Evolutionary conservation across 768 basidiomycete species (phyloP).

Genomic region (Pleurotus ostreatus): DNA sequence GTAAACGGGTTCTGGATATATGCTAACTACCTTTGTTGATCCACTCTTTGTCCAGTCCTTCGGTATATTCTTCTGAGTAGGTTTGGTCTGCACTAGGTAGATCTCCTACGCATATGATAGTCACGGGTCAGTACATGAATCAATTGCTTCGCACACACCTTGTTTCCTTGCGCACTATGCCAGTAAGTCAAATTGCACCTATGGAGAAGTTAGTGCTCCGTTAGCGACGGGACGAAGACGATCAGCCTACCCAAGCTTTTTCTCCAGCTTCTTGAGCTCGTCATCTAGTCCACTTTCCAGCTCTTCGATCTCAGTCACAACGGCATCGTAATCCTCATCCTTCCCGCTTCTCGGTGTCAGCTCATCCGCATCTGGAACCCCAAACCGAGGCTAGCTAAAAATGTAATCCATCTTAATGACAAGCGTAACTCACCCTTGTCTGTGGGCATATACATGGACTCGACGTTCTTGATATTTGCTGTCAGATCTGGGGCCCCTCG

Average conservation of each 20-base stretch:
- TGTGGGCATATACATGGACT: conserved; percentile 59
- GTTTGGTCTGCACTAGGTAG: conserved; percentile 76
- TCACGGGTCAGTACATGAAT: background rate
- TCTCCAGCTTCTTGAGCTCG: conserved; percentile 61
- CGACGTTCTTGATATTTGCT: conserved; percentile 67
- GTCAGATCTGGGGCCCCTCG: conserved; percentile 78
- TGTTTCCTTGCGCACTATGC: conserved; percentile 77
- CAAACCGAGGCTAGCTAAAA: background rate
- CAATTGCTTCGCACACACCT: conserved; percentile 38
- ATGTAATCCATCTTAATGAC: background rate
- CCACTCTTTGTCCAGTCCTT: conserved; percentile 79
- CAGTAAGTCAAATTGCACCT: conserved; percentile 36
- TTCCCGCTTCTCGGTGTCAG: conserved; percentile 82
- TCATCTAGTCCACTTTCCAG: conserved; percentile 71
- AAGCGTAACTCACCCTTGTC: conserved; percentile 51
- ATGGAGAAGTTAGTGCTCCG: too few species aligned
- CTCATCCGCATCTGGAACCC: conserved; percentile 52
- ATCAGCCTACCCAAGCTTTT: conserved; percentile 41
- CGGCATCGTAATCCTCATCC: conserved; percentile 79
- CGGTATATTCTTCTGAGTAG: conserved; percentile 61
- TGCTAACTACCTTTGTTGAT: conserved; percentile 65
- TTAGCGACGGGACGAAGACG: too few species aligned
- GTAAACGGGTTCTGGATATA: background rate
- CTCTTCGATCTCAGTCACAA: conserved; percentile 63
- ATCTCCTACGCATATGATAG: conserved; percentile 59